Conservation (phyloP, 768 basidiomycete genomes). For the Xerocomellus amylosporus region DNA sequence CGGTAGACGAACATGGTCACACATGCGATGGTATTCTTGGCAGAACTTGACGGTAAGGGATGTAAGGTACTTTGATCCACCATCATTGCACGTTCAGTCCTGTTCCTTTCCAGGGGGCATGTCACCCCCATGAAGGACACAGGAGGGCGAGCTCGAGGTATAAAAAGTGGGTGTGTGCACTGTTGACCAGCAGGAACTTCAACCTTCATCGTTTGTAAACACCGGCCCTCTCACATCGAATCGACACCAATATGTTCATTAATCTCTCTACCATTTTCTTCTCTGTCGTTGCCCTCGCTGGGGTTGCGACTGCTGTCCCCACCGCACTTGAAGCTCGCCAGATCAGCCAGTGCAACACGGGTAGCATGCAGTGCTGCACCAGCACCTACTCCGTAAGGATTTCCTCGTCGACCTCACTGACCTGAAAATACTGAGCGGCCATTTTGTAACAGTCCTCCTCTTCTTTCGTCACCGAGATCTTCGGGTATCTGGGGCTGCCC, state of each 20-base stretch:
- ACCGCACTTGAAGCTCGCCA: neutral
- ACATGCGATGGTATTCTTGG: neutral
- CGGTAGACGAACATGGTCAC: neutral
- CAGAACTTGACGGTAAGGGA: neutral
- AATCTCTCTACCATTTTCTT: neutral
- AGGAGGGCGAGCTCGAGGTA: neutral
- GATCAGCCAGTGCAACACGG: conserved; percentile 37
- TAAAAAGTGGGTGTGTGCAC: neutral
- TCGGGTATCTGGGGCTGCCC: neutral
- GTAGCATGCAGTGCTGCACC: conserved; percentile 25
- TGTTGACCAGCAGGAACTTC: neutral
- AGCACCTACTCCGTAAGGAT: neutral
- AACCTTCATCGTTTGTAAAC: neutral
- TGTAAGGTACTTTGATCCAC: neutral
- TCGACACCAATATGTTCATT: conserved; percentile 2
- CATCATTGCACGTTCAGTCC: neutral
- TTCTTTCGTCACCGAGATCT: neutral
- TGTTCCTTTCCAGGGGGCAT: neutral
- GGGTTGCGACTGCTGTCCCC: conserved; percentile 1
- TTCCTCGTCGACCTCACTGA: neutral
- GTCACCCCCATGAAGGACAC: neutral
- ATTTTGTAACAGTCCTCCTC: neutral
- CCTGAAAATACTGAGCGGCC: neutral
- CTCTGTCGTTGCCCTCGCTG: conserved; percentile 4
- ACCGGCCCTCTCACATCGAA: neutral